These are phyloP conservation scores for Nitzschia sp. DNA, from an alignment of 108 stramenopile species.

Conservation along the genomic window DNA sequence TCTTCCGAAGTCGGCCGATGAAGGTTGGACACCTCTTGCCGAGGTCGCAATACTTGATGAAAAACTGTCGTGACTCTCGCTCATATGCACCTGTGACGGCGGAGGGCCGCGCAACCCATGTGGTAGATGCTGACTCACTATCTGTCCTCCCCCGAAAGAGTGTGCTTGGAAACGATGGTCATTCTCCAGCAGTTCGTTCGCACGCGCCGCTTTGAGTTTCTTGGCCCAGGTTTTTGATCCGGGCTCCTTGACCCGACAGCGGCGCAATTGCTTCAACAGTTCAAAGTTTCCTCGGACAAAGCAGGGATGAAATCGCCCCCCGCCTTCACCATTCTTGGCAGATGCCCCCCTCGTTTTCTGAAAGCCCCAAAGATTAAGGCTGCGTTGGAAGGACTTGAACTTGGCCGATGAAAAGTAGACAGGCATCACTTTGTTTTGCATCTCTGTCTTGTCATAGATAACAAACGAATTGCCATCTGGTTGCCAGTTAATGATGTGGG, in stretches of 20 bases:
- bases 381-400: conserved; percentile 30
- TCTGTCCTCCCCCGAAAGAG: background rate
- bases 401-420: conserved; percentile 21
- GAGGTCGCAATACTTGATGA: no score
- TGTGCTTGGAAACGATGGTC: no score
- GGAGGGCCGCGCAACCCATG: background rate
- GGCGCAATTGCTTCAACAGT: conserved; percentile 23
- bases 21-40: background rate
- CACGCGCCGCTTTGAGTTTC: no score
- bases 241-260: conserved; percentile 45
- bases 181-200: no score
- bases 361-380: conserved; percentile 36
- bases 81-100: background rate
- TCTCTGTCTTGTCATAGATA: conserved; percentile 11
- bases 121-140: background rate
- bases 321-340: background rate
- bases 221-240: background rate
- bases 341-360: conserved; percentile 15
- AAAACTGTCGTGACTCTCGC: background rate
- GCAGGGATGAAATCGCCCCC: conserved; percentile 17
- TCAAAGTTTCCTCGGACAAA: conserved; percentile 21
- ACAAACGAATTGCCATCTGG: conserved; percentile 24
- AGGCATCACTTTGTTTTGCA: conserved; percentile 16
- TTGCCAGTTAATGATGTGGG: conserved; percentile 24
- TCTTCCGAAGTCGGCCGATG: background rate